Base-by-base conservation (phyloP, 2,329 filamentous ascomycete species). In the Incumbomyces delicatus region DNA sequence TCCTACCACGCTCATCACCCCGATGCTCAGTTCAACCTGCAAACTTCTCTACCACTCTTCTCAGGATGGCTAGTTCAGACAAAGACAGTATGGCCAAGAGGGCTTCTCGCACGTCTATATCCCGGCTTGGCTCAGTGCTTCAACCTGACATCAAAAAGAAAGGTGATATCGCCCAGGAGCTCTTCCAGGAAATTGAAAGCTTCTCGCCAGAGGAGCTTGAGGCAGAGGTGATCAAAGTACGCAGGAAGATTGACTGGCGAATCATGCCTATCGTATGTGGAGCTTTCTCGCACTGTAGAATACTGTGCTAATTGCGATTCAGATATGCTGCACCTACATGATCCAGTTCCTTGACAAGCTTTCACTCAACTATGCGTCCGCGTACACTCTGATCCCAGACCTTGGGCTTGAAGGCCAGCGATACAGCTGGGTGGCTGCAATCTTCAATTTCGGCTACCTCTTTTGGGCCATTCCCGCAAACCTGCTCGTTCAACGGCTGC, bases 341-440 rank as follows among this genome's bases (percentile, higher is more conserved):
- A 69, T 72, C 30, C 70, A 72, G 53, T 73, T 71, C 50, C 62
- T 73, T 20, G 67, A 66, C 52, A 66, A 67, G 46, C 57, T 66
- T 6, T 63, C 63, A 1, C 56, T 67, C n/a, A 67, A 67, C 52
- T 67, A 68, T 49, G 65, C 64, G 11, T 62, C 59, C 2, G 64
- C 63, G 8, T 67, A 66, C 49, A 57, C 58, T 2, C 52, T 66
- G 1, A 62, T 63, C 14, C 58, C 61, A 0, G 64, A 66, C 50
- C 60, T 66, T 3, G 50, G 42, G 18, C 48, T 50, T n/a, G 31
- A 43, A 31, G 54, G 65, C 10, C 59, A 61, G 40, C 60, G 63
- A n/a, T 69, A 67, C 53, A 60, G 57, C 17, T 69, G 64, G 66
- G 61, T 66, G 1, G 66, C 66, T 7, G 64, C 65, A 13, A 66